Evolutionary conservation across 208 protist species (phyloP).

Genomic region (Crithidia sp.): DNA sequence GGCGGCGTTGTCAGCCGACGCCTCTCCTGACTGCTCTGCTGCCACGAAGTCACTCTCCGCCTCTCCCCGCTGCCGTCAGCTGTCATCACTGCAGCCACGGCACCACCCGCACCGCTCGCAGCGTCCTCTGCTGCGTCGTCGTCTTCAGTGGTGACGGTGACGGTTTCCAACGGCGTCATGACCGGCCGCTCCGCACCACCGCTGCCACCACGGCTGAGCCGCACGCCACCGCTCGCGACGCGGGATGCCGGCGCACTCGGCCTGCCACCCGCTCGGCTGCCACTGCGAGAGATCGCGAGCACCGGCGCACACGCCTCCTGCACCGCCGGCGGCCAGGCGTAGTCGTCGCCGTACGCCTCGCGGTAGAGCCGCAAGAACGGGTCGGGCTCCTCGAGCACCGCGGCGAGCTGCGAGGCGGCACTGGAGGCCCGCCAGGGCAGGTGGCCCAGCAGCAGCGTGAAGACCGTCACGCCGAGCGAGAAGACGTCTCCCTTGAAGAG

Average conservation of each 20-base stretch:
- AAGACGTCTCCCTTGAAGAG: constrained; percentile 82
- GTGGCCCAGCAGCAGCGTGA: constrained; percentile 67
- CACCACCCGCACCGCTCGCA: not conserved
- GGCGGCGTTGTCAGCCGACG: not conserved
- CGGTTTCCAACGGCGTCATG: constrained; percentile 4
- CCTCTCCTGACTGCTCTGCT: not conserved
- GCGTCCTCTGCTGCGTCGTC: constrained; percentile 2
- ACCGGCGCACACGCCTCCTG: constrained; percentile 9
- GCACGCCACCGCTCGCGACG: not conserved
- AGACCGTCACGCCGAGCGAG: constrained; percentile 67
- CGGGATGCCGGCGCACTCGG: not conserved
- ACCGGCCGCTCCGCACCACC: not conserved
- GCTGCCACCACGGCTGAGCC: not conserved
- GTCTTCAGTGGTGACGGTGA: constrained; percentile 2
- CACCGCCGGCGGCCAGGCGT: constrained; percentile 21
- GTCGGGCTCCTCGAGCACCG: constrained; percentile 50
- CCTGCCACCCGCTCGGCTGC: not conserved
- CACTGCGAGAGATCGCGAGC: not conserved
- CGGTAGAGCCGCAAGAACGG: constrained; percentile 52
- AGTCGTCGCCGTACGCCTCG: constrained; percentile 34
- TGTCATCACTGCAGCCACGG: no score
- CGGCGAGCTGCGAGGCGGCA: constrained; percentile 49
- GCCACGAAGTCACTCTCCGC: not conserved
- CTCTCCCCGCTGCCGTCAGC: not conserved
- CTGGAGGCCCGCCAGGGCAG: constrained; percentile 57